Conservation (phyloP, 139 green algal species). For the Pleodorina starrii region DNA sequence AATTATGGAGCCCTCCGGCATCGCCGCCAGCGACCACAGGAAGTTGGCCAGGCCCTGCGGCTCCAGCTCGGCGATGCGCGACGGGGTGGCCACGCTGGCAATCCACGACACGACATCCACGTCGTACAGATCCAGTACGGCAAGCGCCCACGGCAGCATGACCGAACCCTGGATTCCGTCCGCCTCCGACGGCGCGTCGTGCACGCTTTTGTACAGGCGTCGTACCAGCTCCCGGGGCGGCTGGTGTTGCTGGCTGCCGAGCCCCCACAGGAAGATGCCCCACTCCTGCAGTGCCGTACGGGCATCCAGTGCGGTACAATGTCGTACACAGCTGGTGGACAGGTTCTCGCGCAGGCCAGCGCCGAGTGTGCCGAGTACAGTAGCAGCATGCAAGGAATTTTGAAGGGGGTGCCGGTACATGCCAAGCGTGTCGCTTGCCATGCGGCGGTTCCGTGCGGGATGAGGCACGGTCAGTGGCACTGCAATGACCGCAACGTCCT, state of each 20-base stretch:
- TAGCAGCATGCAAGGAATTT: not conserved
- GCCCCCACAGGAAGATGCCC: not conserved
- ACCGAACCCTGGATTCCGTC: not conserved
- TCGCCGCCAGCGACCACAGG: not conserved
- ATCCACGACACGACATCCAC: not conserved
- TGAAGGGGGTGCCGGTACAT: too few relatives aligned
- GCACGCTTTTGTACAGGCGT: not conserved
- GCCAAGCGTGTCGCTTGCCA: too few relatives aligned
- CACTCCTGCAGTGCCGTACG: conserved; percentile 1
- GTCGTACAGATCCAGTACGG: not conserved
- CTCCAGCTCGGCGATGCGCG: not conserved
- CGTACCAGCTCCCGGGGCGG: not conserved
- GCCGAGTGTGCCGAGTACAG: too few relatives aligned
- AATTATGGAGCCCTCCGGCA: not conserved
- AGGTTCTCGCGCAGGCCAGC: too few relatives aligned
- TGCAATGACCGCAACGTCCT: too few relatives aligned
- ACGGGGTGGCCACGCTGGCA: not conserved
- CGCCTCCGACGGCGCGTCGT: not conserved
- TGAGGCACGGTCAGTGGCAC: too few relatives aligned
- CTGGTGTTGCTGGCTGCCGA: not conserved
- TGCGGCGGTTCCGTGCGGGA: too few relatives aligned
- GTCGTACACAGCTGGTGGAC: too few relatives aligned
- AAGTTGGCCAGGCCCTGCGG: not conserved
- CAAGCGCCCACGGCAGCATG: not conserved
- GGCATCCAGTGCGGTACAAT: too few relatives aligned